Base-by-base conservation (phyloP, 257 asterid species). In the Cynanchum wilfordii region DNA sequence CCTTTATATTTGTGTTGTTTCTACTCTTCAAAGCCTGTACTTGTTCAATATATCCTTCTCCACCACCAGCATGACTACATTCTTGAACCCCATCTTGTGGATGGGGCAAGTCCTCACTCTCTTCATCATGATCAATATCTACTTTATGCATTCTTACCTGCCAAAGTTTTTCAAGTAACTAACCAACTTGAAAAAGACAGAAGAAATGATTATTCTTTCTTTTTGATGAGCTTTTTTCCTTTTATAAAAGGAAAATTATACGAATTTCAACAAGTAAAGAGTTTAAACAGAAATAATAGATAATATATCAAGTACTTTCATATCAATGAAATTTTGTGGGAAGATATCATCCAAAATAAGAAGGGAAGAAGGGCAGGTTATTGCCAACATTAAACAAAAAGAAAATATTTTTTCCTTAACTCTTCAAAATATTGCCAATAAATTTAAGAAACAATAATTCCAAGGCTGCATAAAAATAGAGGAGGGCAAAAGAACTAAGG, bases 71-170 rank as follows among this genome's bases (percentile, higher is more conserved):
- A 67, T 51, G 73, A 59, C 59, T 66, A 33, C 86, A 69, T 69
- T 78, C 88, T 75, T 78, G 86, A 74, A 71, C 82, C 70, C 71
- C 84, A 71, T 73, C 82, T 79, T 58, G 68, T 60, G 71, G 81
- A 42, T 75, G 77, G 5, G 84, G 79, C 40, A 73, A 73, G 58
- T 72, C 84, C 75, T 69, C 73, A 75, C 71, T 69, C 70, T 80
- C 90, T 36, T 79, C 91, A 51, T 79, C 86, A 65, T 73, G 79
- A 68, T 85, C 84, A 56, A 86, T 79, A 27, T 82, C 89, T 50
- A 83, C 78, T 59, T 75, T 81, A 79, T 75, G 76, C 95, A 90
- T 90, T 86, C 82, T 75, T 27, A 78, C 83, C 95, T 85, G 82
- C 51, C 75, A 77, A 40, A 76, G 45, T 42, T 59, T 57, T 56